A percentile compares a stretch with the other conserved stretches of the same genome.
Evolutionary conservation across 2,329 filamentous ascomycete species (phyloP).

Genomic region (Fusarium sp.): DNA sequence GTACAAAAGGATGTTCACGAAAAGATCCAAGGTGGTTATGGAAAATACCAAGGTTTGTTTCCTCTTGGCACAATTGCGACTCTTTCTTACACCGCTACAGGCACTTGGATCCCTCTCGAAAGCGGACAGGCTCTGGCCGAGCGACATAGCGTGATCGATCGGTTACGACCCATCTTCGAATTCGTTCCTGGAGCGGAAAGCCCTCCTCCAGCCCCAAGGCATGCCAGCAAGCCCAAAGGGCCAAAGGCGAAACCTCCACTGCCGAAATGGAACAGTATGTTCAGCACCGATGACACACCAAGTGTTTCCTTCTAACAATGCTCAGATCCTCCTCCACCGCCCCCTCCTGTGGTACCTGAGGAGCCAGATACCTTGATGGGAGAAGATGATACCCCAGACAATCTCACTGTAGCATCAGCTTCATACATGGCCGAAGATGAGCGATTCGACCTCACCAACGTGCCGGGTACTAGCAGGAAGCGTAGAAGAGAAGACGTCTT

Average conservation of each 20-base stretch:
- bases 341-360: conserved; percentile 57
- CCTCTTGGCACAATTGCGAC: neutral
- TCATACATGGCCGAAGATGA: conserved; percentile 90
- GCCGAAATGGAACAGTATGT: conserved; percentile 66
- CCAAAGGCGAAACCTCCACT: conserved; percentile 66
- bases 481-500: conserved; percentile 78
- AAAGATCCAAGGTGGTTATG: conserved; percentile 98
- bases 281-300: neutral
- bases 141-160: conserved; percentile 87
- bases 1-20: conserved; percentile 97
- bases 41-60: conserved; percentile 89
- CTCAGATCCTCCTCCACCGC: conserved; percentile 37
- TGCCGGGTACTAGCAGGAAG: conserved; percentile 73
- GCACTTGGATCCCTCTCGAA: conserved; percentile 94
- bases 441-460: conserved; percentile 76
- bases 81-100: conserved; percentile 55
- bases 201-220: conserved; percentile 93
- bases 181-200: conserved; percentile 86
- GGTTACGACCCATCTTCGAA: conserved; percentile 89
- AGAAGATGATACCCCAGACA: conserved; percentile 86
- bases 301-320: conserved; percentile 8
- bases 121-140: conserved; percentile 85
- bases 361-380: conserved; percentile 73
- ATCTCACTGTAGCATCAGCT: conserved; percentile 83
- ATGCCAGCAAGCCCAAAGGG: conserved; percentile 87